Evolutionary conservation across 345 rosid genomes (phyloP).

Genomic region (Rubroshorea leprosula): DNA sequence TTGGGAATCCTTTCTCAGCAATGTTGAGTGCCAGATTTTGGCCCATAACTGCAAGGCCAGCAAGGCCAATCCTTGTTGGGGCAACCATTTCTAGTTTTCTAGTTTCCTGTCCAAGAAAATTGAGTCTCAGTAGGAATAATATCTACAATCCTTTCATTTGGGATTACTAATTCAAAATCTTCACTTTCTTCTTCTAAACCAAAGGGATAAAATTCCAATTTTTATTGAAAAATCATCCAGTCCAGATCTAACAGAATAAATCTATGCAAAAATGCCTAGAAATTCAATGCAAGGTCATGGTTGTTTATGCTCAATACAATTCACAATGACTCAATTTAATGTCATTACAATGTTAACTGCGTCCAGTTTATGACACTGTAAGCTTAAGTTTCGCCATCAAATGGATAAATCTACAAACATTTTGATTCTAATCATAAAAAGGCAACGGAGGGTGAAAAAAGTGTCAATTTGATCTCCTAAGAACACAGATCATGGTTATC

Average conservation of each 20-base stretch:
- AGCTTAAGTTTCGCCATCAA: neutral
- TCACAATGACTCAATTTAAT: neutral
- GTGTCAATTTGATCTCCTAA: constrained; percentile 4
- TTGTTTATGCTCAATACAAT: too few species aligned
- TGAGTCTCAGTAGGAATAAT: neutral
- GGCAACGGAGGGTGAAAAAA: neutral
- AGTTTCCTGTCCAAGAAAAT: neutral
- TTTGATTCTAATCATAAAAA: neutral
- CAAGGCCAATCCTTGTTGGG: constrained; percentile 75
- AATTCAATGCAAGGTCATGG: too few species aligned
- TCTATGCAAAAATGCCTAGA: too few species aligned
- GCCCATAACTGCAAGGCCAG: constrained; percentile 99
- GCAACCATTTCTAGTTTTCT: constrained; percentile 13
- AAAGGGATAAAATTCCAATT: neutral
- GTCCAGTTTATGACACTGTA: neutral
- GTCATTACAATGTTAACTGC: neutral
- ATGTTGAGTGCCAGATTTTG: constrained; percentile 91
- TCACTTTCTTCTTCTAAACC: neutral
- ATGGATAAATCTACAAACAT: neutral
- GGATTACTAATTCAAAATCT: neutral
- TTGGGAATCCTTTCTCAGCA: constrained; percentile 90
- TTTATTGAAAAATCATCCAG: neutral
- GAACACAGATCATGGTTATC: neutral
- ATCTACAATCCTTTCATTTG: too few species aligned
- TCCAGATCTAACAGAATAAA: neutral